These are phyloP conservation scores for Candida corydali DNA, from an alignment of 805 yeast species.

Conservation along the genomic window DNA sequence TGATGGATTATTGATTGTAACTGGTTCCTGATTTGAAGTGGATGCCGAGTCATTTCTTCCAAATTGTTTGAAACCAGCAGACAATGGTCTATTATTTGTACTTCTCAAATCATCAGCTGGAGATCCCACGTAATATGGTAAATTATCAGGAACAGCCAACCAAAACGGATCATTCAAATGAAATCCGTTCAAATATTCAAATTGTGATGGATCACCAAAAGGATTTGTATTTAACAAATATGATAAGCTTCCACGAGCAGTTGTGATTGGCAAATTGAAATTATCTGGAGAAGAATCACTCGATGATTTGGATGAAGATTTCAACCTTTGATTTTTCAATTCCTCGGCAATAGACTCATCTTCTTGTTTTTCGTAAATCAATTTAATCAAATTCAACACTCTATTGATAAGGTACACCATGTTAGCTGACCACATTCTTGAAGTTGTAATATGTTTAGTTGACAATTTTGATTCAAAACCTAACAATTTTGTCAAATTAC, in stretches of 20 bases:
- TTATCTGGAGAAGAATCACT: slow-evolving; percentile 1
- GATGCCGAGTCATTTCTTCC: background rate
- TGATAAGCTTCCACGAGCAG: slow-evolving; percentile 6
- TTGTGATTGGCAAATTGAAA: slow-evolving; percentile 6
- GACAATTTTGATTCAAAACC: slow-evolving; percentile 21
- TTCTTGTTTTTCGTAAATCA: slow-evolving; percentile 18
- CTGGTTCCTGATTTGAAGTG: background rate
- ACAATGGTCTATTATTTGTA: background rate
- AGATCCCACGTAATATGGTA: slow-evolving; percentile 31
- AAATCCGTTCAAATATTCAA: slow-evolving; percentile 39
- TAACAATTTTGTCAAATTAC: slow-evolving; percentile 18
- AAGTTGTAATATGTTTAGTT: slow-evolving; percentile 13
- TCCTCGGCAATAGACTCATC: slow-evolving; percentile 2
- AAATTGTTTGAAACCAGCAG: slow-evolving; percentile 7
- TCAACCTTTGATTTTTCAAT: slow-evolving; percentile 2
- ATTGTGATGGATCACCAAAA: slow-evolving; percentile 9
- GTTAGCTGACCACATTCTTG: slow-evolving; percentile 33
- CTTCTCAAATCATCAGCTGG: slow-evolving; percentile 22
- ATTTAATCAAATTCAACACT: slow-evolving; percentile 23
- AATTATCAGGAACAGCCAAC: slow-evolving; percentile 46
- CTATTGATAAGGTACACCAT: slow-evolving; percentile 28
- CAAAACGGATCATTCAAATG: slow-evolving; percentile 48
- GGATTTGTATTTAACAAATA: slow-evolving; percentile 7
- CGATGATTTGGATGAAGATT: background rate
- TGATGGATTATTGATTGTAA: slow-evolving; percentile 1